Evolutionary conservation across 805 yeast genomes (phyloP).

Genomic region (Saccharomyces kudriavzevii): DNA sequence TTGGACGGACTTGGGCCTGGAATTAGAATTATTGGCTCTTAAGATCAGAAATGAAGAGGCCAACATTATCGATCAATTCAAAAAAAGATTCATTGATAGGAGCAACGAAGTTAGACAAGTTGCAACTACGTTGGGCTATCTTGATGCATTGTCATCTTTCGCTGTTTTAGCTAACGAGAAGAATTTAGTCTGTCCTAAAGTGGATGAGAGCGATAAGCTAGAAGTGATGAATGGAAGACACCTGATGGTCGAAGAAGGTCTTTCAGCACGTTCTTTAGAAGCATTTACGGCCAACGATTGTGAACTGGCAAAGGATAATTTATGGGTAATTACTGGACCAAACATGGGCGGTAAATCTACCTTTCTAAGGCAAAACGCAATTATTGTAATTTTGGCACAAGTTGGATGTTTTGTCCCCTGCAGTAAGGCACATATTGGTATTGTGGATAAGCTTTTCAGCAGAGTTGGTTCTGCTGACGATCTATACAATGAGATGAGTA

Average conservation of each 20-base stretch:
- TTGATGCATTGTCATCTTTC: constrained; percentile 71
- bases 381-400: constrained; percentile 61
- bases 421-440: constrained; percentile 49
- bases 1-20: constrained; percentile 47
- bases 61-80: constrained; percentile 41
- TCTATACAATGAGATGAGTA: constrained; percentile 67
- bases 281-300: constrained; percentile 30
- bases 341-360: constrained; percentile 86
- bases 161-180: constrained; percentile 63
- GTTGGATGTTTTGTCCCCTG: constrained; percentile 73
- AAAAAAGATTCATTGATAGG: constrained; percentile 37
- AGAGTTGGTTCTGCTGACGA: constrained; percentile 84
- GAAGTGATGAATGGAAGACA: constrained; percentile 67
- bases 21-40: constrained; percentile 37
- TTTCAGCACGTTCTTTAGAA: constrained; percentile 37
- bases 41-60: constrained; percentile 50
- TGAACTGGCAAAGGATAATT: constrained; percentile 17
- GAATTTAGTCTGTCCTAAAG: constrained; percentile 55
- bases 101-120: constrained; percentile 42
- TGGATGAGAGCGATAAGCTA: constrained; percentile 42
- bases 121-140: constrained; percentile 46
- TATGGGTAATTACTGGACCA: constrained; percentile 78
- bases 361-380: constrained; percentile 63
- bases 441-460: constrained; percentile 72
- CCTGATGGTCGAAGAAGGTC: constrained; percentile 73